phyloP scores from a whole-genome alignment of 176 grass and related monocot species.

The Aegilops longissima region DNA sequence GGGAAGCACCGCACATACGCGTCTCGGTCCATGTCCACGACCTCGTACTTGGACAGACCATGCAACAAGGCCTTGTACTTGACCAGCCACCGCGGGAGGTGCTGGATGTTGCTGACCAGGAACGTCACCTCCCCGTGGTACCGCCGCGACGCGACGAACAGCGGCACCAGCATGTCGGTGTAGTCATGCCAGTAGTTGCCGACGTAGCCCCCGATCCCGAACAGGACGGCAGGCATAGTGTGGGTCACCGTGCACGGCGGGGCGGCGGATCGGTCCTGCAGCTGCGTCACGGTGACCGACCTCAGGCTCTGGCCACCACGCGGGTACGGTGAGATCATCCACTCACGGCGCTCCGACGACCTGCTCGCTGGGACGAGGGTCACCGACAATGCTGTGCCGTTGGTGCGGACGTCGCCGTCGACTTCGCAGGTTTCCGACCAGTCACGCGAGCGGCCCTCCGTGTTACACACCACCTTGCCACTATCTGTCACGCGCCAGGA shows the following conservation, averaged over 20 bases:
- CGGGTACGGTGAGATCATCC: slow-evolving; percentile 50
- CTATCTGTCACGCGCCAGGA: neutral
- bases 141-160: slow-evolving; percentile 37
- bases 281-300: slow-evolving; percentile 34
- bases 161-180: slow-evolving; percentile 53
- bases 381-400: neutral
- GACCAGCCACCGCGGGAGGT: slow-evolving; percentile 39
- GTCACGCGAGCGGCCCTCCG: neutral
- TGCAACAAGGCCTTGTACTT: slow-evolving; percentile 36
- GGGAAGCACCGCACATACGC: slow-evolving; percentile 47
- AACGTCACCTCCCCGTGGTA: slow-evolving; percentile 58
- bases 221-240: slow-evolving; percentile 43
- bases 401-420: neutral
- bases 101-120: slow-evolving; percentile 34
- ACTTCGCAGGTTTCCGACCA: neutral
- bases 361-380: slow-evolving; percentile 12
- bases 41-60: slow-evolving; percentile 38
- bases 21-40: slow-evolving; percentile 46
- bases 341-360: neutral
- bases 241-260: slow-evolving; percentile 48
- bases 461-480: neutral
- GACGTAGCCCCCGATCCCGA: slow-evolving; percentile 44
- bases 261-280: neutral
- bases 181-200: slow-evolving; percentile 65
- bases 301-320: slow-evolving; percentile 30